phyloP scores from a whole-genome alignment of 257 asterid genomes.

The Gentiana straminea region DNA sequence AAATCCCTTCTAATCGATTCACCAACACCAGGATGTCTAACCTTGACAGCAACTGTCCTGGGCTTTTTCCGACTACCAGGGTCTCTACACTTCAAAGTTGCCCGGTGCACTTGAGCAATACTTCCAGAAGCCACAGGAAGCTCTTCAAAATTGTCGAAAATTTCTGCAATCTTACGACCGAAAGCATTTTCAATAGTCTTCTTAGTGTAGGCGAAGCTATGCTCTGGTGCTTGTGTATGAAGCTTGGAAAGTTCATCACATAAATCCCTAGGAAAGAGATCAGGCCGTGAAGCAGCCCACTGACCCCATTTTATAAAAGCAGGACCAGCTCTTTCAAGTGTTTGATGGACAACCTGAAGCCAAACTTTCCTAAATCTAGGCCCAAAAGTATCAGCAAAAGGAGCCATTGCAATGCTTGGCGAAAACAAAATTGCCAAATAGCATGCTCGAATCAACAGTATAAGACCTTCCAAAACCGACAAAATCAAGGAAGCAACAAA shows the following conservation, averaged over 20 bases:
- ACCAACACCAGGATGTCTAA: constrained; percentile 88
- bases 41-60: constrained; percentile 72
- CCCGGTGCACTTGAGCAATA: constrained; percentile 91
- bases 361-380: constrained; percentile 58
- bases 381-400: constrained; percentile 78
- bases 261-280: constrained; percentile 76
- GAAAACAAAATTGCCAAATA: constrained; percentile 60
- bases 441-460: constrained; percentile 58
- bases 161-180: constrained; percentile 54
- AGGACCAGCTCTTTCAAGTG: constrained; percentile 91
- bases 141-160: constrained; percentile 73
- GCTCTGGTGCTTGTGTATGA: constrained; percentile 88
- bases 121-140: constrained; percentile 90
- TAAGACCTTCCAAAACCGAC: constrained; percentile 36
- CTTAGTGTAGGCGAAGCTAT: constrained; percentile 66
- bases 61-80: constrained; percentile 53
- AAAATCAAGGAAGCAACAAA: constrained; percentile 32
- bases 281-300: constrained; percentile 99
- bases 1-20: constrained; percentile 82
- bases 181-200: constrained; percentile 66
- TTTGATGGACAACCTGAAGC: constrained; percentile 77
- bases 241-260: constrained; percentile 85
- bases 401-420: constrained; percentile 86
- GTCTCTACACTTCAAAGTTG: constrained; percentile 44
- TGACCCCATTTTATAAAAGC: constrained; percentile 99